Percentiles rank a stretch among this genome's conserved stretches.
These are phyloP conservation scores for Samsoniella hepiali DNA, from an alignment of 2,329 filamentous ascomycete species.

Conservation along the genomic window DNA sequence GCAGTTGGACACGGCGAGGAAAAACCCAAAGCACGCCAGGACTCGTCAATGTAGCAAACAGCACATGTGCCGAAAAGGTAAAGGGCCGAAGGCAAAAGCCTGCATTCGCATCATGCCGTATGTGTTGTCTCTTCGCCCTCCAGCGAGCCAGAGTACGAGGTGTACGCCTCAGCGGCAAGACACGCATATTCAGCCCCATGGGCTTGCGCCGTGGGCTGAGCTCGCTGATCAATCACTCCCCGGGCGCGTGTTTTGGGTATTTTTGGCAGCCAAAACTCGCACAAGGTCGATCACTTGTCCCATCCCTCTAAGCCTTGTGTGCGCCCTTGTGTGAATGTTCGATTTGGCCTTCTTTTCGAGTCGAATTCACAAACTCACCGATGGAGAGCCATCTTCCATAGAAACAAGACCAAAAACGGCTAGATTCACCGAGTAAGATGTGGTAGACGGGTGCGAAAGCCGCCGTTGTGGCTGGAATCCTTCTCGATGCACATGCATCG, in stretches of 20 bases:
- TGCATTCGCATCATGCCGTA: not conserved
- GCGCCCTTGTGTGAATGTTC: too few relatives aligned
- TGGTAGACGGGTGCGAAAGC: not conserved
- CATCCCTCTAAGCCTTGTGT: not conserved
- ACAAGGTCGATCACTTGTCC: not conserved
- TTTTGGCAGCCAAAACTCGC: not conserved
- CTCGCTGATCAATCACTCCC: not conserved
- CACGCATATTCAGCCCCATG: not conserved
- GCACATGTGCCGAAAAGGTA: not conserved
- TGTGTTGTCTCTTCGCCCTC: slow-evolving; percentile 1
- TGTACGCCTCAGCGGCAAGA: slow-evolving; percentile 5
- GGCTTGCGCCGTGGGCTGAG: not conserved
- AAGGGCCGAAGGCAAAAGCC: not conserved
- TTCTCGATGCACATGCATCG: not conserved
- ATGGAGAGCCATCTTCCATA: too few relatives aligned
- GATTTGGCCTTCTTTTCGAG: not conserved
- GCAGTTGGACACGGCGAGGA: not conserved
- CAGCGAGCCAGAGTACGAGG: not conserved
- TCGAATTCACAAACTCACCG: too few relatives aligned
- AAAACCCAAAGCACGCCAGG: too few relatives aligned
- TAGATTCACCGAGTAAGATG: not conserved
- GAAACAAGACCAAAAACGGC: not conserved
- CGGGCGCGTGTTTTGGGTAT: not conserved
- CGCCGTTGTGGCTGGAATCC: slow-evolving; percentile 9
- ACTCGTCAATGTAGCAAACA: too few relatives aligned